phyloP scores from a whole-genome alignment of 1,284 basidiomycete genomes.

The Macrocystidia cucumis region DNA sequence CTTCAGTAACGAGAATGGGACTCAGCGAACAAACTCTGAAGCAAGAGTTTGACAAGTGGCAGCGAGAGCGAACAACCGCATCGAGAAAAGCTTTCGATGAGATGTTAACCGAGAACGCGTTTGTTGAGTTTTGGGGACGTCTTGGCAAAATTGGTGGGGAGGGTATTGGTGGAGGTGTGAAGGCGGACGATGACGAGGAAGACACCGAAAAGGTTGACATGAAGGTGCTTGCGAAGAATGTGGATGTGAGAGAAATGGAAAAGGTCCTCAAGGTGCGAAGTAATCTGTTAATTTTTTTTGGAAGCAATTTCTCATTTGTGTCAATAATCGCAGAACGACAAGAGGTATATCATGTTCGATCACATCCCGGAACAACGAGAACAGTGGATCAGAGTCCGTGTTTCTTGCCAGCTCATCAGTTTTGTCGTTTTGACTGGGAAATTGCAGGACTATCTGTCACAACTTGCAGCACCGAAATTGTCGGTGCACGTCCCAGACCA shows the following conservation, averaged over 20 bases:
- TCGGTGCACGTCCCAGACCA: conserved; percentile 68
- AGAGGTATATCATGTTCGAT: conserved; percentile 80
- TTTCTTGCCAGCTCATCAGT: conserved; percentile 4
- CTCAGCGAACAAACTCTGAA: conserved; percentile 37
- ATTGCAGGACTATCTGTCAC: conserved; percentile 53
- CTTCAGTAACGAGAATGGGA: conserved; percentile 55
- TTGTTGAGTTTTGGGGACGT: conserved; percentile 96
- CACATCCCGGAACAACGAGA: conserved; percentile 83
- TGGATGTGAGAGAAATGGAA: conserved; percentile 71
- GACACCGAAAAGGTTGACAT: conserved; percentile 81
- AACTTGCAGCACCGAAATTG: conserved; percentile 59
- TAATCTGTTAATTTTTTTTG: conserved; percentile 7
- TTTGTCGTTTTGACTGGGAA: conserved; percentile 7
- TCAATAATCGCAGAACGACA: conserved; percentile 64
- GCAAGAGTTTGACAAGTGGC: conserved; percentile 73
- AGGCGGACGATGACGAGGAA: conserved; percentile 59
- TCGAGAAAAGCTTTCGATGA: conserved; percentile 74
- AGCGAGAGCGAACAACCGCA: conserved; percentile 50
- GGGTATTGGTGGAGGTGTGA: conserved; percentile 55
- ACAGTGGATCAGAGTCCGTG: conserved; percentile 79
- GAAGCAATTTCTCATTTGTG: conserved; percentile 3
- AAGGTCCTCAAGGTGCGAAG: conserved; percentile 65
- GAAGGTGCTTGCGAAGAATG: conserved; percentile 75
- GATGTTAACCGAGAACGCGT: conserved; percentile 85
- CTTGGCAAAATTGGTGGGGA: conserved; percentile 79